Base-by-base conservation (phyloP, 352 stramenopile genomes). In the Pythium dissotocum region DNA sequence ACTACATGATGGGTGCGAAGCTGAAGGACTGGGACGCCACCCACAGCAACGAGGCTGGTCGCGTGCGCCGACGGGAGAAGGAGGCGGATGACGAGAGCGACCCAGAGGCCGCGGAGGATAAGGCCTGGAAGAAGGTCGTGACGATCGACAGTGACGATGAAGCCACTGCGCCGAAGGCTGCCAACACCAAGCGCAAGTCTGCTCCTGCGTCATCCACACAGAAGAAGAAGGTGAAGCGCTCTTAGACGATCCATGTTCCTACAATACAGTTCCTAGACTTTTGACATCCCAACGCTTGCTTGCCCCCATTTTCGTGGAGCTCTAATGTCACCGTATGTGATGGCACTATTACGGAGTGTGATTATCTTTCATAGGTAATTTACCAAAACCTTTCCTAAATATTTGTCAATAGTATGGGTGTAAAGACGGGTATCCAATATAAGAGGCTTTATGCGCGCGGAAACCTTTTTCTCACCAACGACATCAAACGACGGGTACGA, bases 1-100 rank as follows among this genome's bases (percentile, higher is more conserved):
- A 93, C 61, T 94, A 87, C 62, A 92, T 94, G 83, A 94, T 94
- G 87, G 82, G 74, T 53, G 87, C 87, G 33, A 94, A 94, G 75
- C 74, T 93, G 30, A 94, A 93, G 73, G 87, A 94, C 77, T 94
- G 85, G 83, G 85, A 93, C 62, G 78, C 82, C 33, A 68, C 73
- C 26, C 70, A 75, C 57, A 69, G 56, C 53, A 69, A 65, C 46
- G 64, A 75, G 24, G 42, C 69, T 4, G 53, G 58, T 3, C 69
- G 69, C 26, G 6, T 53, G 6, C 68, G 61, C 30, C 68, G 68
- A 63, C 63, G 63, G 49, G 69, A 54, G 16, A 63, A 67, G 35
- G 56, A 57, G 16, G 40, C 46, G 61, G 68, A 67, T 14, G 83
- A 85, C 28, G 81, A 89, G 35, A 85, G 75, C 6, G 83, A 90